Evolutionary conservation across 2,329 filamentous ascomycete species (phyloP).

Genomic region (Fusarium sp.): DNA sequence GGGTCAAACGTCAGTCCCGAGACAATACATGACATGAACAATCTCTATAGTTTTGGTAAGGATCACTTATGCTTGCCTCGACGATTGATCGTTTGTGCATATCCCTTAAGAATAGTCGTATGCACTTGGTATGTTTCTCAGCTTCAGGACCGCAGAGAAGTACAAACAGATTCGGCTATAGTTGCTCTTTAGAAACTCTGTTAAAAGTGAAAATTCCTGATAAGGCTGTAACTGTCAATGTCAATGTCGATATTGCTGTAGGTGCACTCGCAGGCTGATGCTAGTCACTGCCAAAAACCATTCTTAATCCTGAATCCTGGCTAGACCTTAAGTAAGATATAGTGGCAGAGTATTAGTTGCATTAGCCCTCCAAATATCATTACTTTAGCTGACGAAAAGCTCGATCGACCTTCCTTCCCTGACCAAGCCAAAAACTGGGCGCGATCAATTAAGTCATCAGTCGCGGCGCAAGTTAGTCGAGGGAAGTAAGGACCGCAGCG

Average conservation of each 20-base stretch:
- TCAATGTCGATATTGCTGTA: neutral
- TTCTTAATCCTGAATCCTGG: slow-evolving; percentile 10
- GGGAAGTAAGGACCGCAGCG: slow-evolving; percentile 19
- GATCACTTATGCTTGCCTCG: neutral
- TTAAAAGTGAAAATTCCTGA: neutral
- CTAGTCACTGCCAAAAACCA: neutral
- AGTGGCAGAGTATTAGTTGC: neutral
- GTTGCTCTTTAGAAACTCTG: neutral
- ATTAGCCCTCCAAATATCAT: slow-evolving; percentile 15
- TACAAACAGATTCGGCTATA: slow-evolving; percentile 4
- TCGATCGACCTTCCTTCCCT: slow-evolving; percentile 18
- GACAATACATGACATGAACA: slow-evolving; percentile 24
- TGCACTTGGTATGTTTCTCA: neutral
- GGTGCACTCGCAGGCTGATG: neutral
- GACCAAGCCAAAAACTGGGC: slow-evolving; percentile 22
- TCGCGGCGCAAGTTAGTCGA: slow-evolving; percentile 18
- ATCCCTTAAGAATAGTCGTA: slow-evolving; percentile 1
- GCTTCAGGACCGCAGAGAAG: neutral
- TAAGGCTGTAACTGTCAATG: neutral
- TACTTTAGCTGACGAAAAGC: neutral
- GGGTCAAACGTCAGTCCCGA: slow-evolving; percentile 34
- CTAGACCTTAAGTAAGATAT: slow-evolving; percentile 4
- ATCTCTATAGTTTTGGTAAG: slow-evolving; percentile 16
- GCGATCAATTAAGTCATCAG: slow-evolving; percentile 31
- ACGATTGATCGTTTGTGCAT: too few species aligned